Conservation (phyloP, 2,329 filamentous ascomycete genomes). For the Beauveria bassiana region DNA sequence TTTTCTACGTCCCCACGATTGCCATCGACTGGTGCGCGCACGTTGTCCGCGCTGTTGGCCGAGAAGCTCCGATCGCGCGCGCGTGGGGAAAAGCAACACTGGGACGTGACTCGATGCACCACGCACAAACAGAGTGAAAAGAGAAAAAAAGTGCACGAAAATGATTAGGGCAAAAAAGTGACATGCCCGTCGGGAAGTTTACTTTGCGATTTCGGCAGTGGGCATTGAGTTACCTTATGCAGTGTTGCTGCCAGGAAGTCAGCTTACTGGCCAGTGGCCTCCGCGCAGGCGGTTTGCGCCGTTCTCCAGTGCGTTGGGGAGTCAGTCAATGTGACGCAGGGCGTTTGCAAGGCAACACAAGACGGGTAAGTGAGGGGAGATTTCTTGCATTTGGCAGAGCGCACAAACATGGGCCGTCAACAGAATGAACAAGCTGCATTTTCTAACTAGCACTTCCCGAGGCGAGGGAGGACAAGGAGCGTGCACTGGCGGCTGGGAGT, state of each 20-base stretch:
- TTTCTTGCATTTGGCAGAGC: too few species aligned
- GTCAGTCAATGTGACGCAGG: background rate
- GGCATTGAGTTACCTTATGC: too few species aligned
- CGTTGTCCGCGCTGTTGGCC: conserved; percentile 19
- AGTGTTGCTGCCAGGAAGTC: conserved; percentile 4
- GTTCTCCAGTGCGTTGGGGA: background rate
- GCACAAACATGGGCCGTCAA: background rate
- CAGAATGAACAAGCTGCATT: too few species aligned
- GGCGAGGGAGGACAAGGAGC: background rate
- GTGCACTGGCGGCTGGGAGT: conserved; percentile 2
- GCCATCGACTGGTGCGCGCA: conserved; percentile 13
- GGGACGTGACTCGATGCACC: background rate
- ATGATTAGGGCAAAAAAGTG: conserved; percentile 9
- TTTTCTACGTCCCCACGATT: background rate
- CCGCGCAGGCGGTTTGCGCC: background rate
- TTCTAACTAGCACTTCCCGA: background rate
- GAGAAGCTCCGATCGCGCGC: conserved; percentile 16
- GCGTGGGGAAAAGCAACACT: background rate
- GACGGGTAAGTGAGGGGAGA: background rate
- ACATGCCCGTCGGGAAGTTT: background rate
- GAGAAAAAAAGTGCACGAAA: background rate
- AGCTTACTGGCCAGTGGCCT: conserved; percentile 4
- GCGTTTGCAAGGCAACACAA: conserved; percentile 1
- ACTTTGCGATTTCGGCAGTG: background rate
- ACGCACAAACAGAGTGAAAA: background rate